Evolutionary conservation across 2,329 filamentous ascomycete genomes (phyloP), one percentile per base, ranked within the genome.

Genomic region (Penicillium sp.): DNA sequence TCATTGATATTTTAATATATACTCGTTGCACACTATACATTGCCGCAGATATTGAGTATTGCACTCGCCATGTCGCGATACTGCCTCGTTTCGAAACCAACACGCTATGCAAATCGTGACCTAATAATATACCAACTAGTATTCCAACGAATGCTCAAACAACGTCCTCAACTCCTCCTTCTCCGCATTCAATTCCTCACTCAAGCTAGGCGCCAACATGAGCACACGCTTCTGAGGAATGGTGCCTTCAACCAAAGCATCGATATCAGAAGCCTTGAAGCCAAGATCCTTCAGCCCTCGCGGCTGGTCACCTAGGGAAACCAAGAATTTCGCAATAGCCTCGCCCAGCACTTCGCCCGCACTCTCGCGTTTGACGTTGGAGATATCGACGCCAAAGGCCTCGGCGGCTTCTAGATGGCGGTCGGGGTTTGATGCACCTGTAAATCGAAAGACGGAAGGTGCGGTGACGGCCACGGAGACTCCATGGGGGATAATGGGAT

Each of bases 381-480:
- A 87, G 51, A 95, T 84, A 66, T 99, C 94, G 1, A 95, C 89
- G 2, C 93, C 94, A 63, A 99, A 97, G 0, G 83, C 86, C 71
- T 96, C 91, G 0, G 94, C 93, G 0, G 93, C 94, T 4, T 86
- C 85, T 35, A 99, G 77, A 76, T 99, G 94, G 9, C 94, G 86
- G 53, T 96, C 91, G 0, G 94, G 94, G 68, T 97, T 97, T 1
- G 90, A 94, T 1, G 93, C 82, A 0, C 82, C 93, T 0, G 93
- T 99, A 75, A 97, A 97, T 28, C 84, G 86, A 82, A 97, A 99
- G 1, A 97, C 93, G 0, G 93, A 89, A 0, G 94, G 93, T 0
- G 93, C 91, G 0, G 91, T 93, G 6, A 97, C 93, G 3, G 92
- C 94, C 1, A 99, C 94, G 1, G 89, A 93, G 23, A 99, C 94